phyloP scores from a whole-genome alignment of 768 basidiomycete genomes.

The Chlorophyllum brunneum region DNA sequence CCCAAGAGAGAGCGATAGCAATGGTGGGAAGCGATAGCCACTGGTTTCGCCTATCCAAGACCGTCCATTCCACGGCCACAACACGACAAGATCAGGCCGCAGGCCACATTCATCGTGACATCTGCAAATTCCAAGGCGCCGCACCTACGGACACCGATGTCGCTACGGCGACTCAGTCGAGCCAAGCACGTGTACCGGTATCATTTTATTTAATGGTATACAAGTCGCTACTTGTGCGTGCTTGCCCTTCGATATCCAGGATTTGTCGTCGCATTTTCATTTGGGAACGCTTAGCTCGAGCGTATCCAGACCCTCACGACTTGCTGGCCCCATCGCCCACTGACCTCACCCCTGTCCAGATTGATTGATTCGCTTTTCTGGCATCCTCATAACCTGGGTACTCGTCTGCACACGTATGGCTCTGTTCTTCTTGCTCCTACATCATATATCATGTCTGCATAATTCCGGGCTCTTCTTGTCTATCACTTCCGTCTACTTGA shows the following conservation, averaged over 20 bases:
- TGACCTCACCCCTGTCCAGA: neutral
- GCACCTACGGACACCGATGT: constrained; percentile 1
- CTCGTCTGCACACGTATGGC: neutral
- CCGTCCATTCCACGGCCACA: neutral
- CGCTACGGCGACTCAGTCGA: constrained; percentile 4
- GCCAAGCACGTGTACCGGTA: neutral
- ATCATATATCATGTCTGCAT: too few species aligned
- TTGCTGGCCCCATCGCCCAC: too few species aligned
- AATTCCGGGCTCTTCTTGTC: too few species aligned
- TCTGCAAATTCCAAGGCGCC: neutral
- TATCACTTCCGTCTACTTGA: too few species aligned
- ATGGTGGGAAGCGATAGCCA: too few species aligned
- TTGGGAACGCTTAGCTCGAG: too few species aligned
- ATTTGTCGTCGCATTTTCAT: constrained; percentile 3
- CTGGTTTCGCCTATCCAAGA: neutral
- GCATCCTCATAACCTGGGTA: neutral
- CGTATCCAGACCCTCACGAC: neutral
- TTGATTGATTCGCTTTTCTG: constrained; percentile 3
- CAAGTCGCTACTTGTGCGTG: neutral
- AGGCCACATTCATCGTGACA: neutral
- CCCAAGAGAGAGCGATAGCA: neutral
- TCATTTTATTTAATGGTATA: constrained; percentile 6
- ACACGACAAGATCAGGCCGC: neutral
- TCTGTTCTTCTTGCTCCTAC: neutral
- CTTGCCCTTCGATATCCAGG: neutral